Conservation (phyloP, 2,329 filamentous ascomycete genomes). For the Stagonosporopsis chrysanthemi region DNA sequence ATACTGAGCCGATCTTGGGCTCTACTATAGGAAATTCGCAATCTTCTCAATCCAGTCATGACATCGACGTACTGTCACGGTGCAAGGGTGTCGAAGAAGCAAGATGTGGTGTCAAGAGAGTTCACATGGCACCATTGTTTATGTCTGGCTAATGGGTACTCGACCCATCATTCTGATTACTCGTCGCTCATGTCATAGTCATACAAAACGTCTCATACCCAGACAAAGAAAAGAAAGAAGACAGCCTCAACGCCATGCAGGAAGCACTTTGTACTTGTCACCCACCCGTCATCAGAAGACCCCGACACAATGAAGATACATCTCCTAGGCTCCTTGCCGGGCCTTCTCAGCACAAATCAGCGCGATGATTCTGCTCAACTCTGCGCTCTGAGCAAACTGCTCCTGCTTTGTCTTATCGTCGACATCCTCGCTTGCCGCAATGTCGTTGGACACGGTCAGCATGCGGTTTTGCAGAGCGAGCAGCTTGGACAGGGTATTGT, state of each 20-base stretch:
- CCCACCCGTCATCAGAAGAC: neutral
- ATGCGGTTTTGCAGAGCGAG: slow-evolving; percentile 59
- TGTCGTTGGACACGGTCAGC: slow-evolving; percentile 57
- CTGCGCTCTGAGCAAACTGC: slow-evolving; percentile 59
- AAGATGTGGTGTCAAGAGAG: neutral
- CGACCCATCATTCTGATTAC: slow-evolving; percentile 1
- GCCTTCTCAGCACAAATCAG: slow-evolving; percentile 62
- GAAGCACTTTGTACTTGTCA: neutral
- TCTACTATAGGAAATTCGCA: too few species aligned
- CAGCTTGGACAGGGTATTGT: slow-evolving; percentile 61
- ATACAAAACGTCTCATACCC: slow-evolving; percentile 6
- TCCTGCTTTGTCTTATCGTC: slow-evolving; percentile 58
- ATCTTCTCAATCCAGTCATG: too few species aligned
- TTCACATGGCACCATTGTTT: neutral
- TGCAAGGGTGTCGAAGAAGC: neutral
- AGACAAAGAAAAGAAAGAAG: slow-evolving; percentile 1
- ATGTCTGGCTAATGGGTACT: neutral
- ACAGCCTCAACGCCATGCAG: slow-evolving; percentile 14
- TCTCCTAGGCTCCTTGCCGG: slow-evolving; percentile 51
- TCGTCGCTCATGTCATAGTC: slow-evolving; percentile 8
- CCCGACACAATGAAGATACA: neutral
- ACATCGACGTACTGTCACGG: neutral
- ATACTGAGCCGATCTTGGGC: too few species aligned
- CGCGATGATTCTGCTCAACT: slow-evolving; percentile 59
- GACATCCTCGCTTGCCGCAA: slow-evolving; percentile 55